Percentiles rank a stretch among this genome's conserved stretches.
Evolutionary conservation across 2,329 filamentous ascomycete species (phyloP).

Genomic region (Aspergillus spinulosporus): DNA sequence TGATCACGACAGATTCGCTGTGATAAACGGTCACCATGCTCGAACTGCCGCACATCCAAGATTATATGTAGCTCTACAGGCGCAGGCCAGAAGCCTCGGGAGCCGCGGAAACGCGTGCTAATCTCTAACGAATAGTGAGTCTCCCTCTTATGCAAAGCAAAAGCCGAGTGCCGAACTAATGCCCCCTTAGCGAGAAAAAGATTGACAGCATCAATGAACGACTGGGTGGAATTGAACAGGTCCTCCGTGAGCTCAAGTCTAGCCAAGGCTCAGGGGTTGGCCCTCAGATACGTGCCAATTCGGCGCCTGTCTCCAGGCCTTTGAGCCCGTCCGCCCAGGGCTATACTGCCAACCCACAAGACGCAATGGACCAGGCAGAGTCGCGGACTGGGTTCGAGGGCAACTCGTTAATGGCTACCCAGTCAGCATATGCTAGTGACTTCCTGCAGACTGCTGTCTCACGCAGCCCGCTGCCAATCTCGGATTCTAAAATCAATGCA

Average conservation of each 20-base stretch:
- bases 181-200: constrained; percentile 50
- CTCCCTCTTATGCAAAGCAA: too few species aligned
- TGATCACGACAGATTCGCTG: constrained; percentile 39
- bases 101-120: constrained; percentile 42
- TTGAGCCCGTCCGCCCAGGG: constrained; percentile 16
- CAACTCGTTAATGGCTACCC: constrained; percentile 50
- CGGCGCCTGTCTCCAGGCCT: constrained; percentile 18
- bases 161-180: neutral
- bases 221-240: constrained; percentile 50
- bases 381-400: constrained; percentile 46
- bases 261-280: constrained; percentile 12
- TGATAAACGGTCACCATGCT: constrained; percentile 44
- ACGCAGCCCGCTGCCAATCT: constrained; percentile 35
- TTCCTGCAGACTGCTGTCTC: constrained; percentile 46
- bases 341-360: constrained; percentile 23
- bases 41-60: constrained; percentile 42
- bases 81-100: constrained; percentile 35
- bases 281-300: constrained; percentile 10
- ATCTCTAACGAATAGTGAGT: constrained; percentile 47
- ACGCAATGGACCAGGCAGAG: constrained; percentile 31
- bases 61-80: constrained; percentile 41
- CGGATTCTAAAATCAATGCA: constrained; percentile 40
- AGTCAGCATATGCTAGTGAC: constrained; percentile 50
- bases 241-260: constrained; percentile 28
- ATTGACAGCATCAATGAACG: constrained; percentile 55